Evolutionary conservation across 2,329 filamentous ascomycete genomes (phyloP).

Genomic region (Aspergillus flavus): DNA sequence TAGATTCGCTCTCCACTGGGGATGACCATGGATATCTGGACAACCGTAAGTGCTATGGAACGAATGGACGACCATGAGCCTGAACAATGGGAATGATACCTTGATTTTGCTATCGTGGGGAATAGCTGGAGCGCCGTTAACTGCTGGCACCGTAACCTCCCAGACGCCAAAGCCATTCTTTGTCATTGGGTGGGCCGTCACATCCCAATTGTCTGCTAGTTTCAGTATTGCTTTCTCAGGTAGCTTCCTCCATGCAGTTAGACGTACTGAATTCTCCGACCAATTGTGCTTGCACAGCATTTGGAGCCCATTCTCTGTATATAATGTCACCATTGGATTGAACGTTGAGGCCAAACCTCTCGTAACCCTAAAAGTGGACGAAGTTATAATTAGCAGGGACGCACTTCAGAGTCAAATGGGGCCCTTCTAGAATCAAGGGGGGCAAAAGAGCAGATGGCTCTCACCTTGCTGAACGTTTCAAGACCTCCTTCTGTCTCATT

Average conservation of each 20-base stretch:
- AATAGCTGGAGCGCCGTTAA: conserved; percentile 75
- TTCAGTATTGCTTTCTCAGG: conserved; percentile 29
- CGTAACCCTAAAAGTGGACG: conserved; percentile 65
- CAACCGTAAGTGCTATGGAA: background rate
- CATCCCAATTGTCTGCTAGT: conserved; percentile 77
- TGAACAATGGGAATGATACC: conserved; percentile 55
- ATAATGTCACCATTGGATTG: conserved; percentile 78
- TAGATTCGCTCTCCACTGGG: conserved; percentile 81
- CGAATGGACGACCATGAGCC: background rate
- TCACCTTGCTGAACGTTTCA: conserved; percentile 84
- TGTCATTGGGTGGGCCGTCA: conserved; percentile 81
- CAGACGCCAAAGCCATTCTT: conserved; percentile 85
- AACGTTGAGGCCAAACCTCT: conserved; percentile 84
- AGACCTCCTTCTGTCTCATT: conserved; percentile 83
- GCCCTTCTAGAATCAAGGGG: background rate
- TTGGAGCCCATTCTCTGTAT: conserved; percentile 97
- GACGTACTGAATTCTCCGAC: conserved; percentile 89
- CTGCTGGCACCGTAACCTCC: conserved; percentile 75
- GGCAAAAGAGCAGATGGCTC: conserved; percentile 22
- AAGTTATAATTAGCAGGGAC: background rate
- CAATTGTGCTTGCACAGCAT: conserved; percentile 79
- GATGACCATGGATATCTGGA: conserved; percentile 78
- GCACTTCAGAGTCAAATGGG: background rate
- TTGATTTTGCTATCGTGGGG: conserved; percentile 95
- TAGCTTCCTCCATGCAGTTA: background rate